phyloP scores from a whole-genome alignment of 75 land plant species.

The Adiantum capillusveneris region DNA sequence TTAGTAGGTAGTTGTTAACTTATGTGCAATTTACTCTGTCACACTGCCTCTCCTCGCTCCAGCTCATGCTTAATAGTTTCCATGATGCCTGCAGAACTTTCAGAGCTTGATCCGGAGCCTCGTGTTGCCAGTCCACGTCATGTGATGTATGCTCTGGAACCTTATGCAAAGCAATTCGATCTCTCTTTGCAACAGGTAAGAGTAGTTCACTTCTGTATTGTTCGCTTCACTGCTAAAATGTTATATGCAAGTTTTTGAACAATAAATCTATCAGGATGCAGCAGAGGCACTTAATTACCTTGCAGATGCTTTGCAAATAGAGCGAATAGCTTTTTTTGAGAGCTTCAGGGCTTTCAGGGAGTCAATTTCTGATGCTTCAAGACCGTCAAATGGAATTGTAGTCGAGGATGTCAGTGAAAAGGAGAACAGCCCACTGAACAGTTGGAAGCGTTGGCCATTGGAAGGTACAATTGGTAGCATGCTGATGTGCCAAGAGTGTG shows the following conservation, averaged over 20 bases:
- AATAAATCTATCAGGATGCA: slow-evolving; percentile 58
- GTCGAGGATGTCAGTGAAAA: neutral
- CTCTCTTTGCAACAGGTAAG: slow-evolving; percentile 61
- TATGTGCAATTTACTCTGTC: neutral
- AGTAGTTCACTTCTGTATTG: slow-evolving; percentile 2
- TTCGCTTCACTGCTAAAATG: too few relatives aligned
- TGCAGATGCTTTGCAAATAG: slow-evolving; percentile 58
- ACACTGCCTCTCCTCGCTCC: neutral
- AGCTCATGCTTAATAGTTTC: neutral
- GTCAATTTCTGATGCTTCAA: slow-evolving; percentile 31
- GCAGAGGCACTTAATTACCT: slow-evolving; percentile 83
- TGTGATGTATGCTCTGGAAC: slow-evolving; percentile 55
- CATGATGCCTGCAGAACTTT: slow-evolving; percentile 39
- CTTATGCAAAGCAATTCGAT: slow-evolving; percentile 53
- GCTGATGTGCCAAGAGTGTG: slow-evolving; percentile 63
- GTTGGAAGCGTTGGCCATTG: slow-evolving; percentile 64
- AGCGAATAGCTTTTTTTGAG: slow-evolving; percentile 26
- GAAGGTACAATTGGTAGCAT: slow-evolving; percentile 67
- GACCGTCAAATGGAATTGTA: slow-evolving; percentile 11
- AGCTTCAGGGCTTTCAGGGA: slow-evolving; percentile 21
- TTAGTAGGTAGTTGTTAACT: slow-evolving; percentile 15
- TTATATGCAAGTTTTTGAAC: slow-evolving; percentile 1
- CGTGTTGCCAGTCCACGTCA: slow-evolving; percentile 44
- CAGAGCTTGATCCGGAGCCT: slow-evolving; percentile 20
- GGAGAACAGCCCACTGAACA: slow-evolving; percentile 16